Evolutionary conservation across 2,329 filamentous ascomycete species (phyloP).

Genomic region (Ophiostoma fasciatum): DNA sequence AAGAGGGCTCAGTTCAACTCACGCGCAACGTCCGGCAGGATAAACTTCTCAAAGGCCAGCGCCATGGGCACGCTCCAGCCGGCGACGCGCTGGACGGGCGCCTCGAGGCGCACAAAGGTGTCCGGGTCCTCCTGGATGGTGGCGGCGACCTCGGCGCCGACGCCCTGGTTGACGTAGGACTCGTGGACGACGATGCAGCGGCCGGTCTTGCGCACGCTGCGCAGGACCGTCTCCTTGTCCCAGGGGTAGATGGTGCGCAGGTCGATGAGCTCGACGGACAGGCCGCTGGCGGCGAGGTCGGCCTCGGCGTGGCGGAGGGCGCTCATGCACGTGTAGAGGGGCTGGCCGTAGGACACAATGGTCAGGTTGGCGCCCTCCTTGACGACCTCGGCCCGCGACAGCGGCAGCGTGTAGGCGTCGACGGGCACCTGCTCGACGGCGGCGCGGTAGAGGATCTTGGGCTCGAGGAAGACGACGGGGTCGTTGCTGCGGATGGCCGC

Average conservation of each 20-base stretch:
- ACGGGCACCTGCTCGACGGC: constrained; percentile 83
- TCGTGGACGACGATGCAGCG: constrained; percentile 82
- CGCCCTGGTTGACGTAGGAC: constrained; percentile 77
- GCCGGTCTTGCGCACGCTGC: constrained; percentile 78
- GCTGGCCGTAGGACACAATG: constrained; percentile 77
- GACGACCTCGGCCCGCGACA: constrained; percentile 73
- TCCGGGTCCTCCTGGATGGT: constrained; percentile 64
- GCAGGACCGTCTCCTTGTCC: constrained; percentile 67
- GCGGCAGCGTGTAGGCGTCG: constrained; percentile 64
- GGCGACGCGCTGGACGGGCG: constrained; percentile 69
- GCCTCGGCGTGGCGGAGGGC: constrained; percentile 63
- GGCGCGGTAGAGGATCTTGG: constrained; percentile 82
- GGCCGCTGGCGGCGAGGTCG: constrained; percentile 60
- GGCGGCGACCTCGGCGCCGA: constrained; percentile 79
- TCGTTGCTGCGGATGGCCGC: constrained; percentile 67
- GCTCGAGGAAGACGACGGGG: constrained; percentile 86
- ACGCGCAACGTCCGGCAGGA: constrained; percentile 78
- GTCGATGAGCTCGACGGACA: constrained; percentile 75
- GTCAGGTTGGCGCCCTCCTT: constrained; percentile 71
- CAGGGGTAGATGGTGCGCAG: constrained; percentile 81
- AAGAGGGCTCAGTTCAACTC: no score
- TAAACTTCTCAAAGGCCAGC: constrained; percentile 63
- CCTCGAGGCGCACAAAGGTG: constrained; percentile 71
- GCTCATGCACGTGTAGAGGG: constrained; percentile 66
- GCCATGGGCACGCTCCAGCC: constrained; percentile 84